phyloP scores from a whole-genome alignment of 2,329 filamentous ascomycete genomes.

The Exophiala phaeomuriformis region DNA sequence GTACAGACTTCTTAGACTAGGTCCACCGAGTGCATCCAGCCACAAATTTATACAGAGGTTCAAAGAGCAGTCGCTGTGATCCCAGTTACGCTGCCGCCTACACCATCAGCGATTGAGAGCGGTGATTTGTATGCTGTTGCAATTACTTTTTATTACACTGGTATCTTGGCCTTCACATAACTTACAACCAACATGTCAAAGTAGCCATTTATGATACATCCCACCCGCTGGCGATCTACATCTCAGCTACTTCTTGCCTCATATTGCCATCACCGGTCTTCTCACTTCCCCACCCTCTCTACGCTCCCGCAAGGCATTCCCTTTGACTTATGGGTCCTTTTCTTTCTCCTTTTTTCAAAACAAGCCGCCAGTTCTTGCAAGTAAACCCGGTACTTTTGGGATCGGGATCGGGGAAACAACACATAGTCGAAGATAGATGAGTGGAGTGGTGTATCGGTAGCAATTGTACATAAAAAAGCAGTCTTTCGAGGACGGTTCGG shows the following conservation, averaged over 20 bases:
- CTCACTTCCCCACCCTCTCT: background rate
- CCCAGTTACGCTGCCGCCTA: too few relatives aligned
- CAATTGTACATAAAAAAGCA: constrained; percentile 12
- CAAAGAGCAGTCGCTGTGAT: too few relatives aligned
- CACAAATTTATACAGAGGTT: too few relatives aligned
- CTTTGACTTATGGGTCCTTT: background rate
- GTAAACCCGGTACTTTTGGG: background rate
- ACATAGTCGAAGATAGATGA: constrained; percentile 10
- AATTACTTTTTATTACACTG: constrained; percentile 7
- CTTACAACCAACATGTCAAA: background rate
- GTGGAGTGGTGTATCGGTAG: constrained; percentile 16
- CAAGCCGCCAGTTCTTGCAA: background rate
- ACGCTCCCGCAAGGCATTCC: background rate
- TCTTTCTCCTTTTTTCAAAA: background rate
- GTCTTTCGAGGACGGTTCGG: too few relatives aligned
- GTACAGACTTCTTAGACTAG: too few relatives aligned
- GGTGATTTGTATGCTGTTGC: background rate
- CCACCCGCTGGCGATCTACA: background rate
- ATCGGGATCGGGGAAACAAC: background rate
- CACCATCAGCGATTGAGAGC: too few relatives aligned
- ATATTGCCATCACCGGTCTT: background rate
- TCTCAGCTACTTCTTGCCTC: background rate
- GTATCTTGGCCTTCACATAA: constrained; percentile 1
- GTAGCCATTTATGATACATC: constrained; percentile 1
- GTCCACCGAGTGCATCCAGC: too few relatives aligned